Evolutionary conservation across 345 rosid genomes (phyloP).

Genomic region (Carallia brachiata): DNA sequence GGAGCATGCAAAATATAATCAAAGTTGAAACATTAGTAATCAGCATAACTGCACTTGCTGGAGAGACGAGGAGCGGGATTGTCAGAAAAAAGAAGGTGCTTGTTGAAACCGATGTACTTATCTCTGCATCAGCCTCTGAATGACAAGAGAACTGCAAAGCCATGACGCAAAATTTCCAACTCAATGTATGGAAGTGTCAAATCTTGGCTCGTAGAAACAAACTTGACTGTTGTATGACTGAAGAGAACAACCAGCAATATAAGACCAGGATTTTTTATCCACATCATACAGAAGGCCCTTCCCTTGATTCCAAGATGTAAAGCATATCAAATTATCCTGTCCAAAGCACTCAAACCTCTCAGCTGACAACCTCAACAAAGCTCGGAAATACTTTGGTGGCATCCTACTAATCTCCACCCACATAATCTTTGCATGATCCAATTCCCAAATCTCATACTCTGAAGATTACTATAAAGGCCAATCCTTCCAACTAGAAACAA

Average conservation of each 20-base stretch:
- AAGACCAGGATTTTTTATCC: slow-evolving; percentile 90
- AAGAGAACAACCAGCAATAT: slow-evolving; percentile 93
- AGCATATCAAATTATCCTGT: slow-evolving; percentile 91
- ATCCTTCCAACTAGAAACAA: slow-evolving; percentile 92
- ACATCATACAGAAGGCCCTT: slow-evolving; percentile 87
- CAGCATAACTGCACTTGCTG: neutral
- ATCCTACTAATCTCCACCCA: slow-evolving; percentile 97
- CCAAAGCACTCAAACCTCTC: slow-evolving; percentile 98
- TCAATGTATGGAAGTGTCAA: slow-evolving; percentile 65
- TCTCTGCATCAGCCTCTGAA: slow-evolving; percentile 10
- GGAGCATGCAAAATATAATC: slow-evolving; percentile 2
- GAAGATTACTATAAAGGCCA: slow-evolving; percentile 88
- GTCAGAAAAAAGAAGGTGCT: neutral
- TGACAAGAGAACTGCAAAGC: neutral
- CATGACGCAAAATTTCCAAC: slow-evolving; percentile 6
- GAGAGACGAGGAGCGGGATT: neutral
- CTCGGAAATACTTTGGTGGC: slow-evolving; percentile 88
- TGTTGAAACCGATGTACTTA: slow-evolving; percentile 10
- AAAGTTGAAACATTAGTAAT: slow-evolving; percentile 12
- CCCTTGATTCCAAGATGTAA: slow-evolving; percentile 97
- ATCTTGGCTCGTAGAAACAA: slow-evolving; percentile 97
- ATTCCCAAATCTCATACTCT: slow-evolving; percentile 97
- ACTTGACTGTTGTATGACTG: slow-evolving; percentile 93
- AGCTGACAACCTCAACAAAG: slow-evolving; percentile 84
- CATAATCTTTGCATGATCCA: slow-evolving; percentile 70